phyloP scores from a whole-genome alignment of 257 asterid species.

The Plantago ovata region DNA sequence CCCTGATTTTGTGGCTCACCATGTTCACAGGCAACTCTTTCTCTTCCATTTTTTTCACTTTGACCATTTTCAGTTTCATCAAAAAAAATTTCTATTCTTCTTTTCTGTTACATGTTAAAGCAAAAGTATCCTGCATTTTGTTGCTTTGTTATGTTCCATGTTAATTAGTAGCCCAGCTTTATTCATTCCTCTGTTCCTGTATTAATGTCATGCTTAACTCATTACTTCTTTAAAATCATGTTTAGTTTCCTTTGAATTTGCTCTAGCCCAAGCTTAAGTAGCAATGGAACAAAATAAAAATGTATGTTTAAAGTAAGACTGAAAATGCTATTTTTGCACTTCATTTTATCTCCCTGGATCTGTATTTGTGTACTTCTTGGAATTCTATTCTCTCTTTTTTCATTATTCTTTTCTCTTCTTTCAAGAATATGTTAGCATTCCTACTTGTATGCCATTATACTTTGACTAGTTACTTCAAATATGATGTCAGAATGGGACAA shows the following conservation, averaged over 20 bases:
- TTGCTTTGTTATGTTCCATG: not conserved
- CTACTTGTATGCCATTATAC: not conserved
- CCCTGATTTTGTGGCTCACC: conserved; percentile 44
- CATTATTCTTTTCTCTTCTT: not conserved
- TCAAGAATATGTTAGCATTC: not conserved
- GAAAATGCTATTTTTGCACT: not conserved
- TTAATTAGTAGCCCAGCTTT: not conserved
- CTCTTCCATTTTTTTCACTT: too few species aligned
- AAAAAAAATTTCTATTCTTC: not conserved
- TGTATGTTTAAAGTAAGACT: too few species aligned
- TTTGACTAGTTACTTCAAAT: conserved; percentile 1
- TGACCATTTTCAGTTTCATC: too few species aligned
- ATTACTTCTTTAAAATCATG: not conserved
- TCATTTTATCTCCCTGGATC: not conserved
- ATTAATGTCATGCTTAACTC: not conserved
- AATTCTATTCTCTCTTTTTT: not conserved
- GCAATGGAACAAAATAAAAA: too few species aligned
- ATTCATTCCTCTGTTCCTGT: conserved; percentile 7
- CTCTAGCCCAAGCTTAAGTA: too few species aligned
- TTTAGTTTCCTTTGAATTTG: too few species aligned
- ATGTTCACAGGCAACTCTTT: conserved; percentile 45
- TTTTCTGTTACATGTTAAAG: conserved; percentile 9
- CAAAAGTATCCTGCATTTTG: conserved; percentile 15
- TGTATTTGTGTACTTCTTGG: not conserved
- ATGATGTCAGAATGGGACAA: not conserved